phyloP scores from a whole-genome alignment of 1,139 yeast species.

The Yamadazyma triangularis region DNA sequence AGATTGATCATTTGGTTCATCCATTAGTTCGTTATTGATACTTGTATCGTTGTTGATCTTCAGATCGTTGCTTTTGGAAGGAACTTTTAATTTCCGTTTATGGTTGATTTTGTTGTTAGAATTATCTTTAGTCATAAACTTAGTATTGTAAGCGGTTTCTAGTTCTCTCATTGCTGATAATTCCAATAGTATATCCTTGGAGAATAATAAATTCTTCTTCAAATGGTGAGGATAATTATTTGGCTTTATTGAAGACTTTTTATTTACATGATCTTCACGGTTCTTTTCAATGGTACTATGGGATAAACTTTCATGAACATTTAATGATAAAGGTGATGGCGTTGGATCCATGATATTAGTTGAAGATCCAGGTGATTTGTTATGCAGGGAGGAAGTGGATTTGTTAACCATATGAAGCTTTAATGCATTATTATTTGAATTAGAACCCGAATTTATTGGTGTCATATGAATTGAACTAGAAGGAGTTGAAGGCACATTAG shows the following conservation, averaged over 20 bases:
- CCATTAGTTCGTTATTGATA: neutral
- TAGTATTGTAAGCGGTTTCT: slow-evolving; percentile 11
- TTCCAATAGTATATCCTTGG: slow-evolving; percentile 39
- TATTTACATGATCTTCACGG: slow-evolving; percentile 6
- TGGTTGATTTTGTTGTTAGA: slow-evolving; percentile 2
- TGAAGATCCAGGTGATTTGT: neutral
- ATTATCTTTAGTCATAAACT: slow-evolving; percentile 5
- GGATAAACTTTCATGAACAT: slow-evolving; percentile 8
- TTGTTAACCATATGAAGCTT: neutral
- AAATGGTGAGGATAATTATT: slow-evolving; percentile 1
- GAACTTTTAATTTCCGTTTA: neutral
- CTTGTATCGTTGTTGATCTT: no score
- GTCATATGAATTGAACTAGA: neutral
- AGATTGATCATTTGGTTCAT: neutral
- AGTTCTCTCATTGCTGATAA: slow-evolving; percentile 11
- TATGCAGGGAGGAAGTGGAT: neutral
- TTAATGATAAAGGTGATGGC: slow-evolving; percentile 21
- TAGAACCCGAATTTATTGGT: slow-evolving; percentile 1
- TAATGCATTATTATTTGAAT: neutral
- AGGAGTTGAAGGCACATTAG: slow-evolving; percentile 3
- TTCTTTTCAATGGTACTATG: slow-evolving; percentile 8
- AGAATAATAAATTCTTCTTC: slow-evolving; percentile 25
- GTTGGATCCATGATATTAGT: slow-evolving; percentile 11
- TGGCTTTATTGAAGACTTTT: slow-evolving; percentile 3
- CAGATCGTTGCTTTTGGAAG: neutral